These are phyloP conservation scores for Sphagnurus paluster DNA, from an alignment of 1,284 basidiomycete species.

Conservation along the genomic window DNA sequence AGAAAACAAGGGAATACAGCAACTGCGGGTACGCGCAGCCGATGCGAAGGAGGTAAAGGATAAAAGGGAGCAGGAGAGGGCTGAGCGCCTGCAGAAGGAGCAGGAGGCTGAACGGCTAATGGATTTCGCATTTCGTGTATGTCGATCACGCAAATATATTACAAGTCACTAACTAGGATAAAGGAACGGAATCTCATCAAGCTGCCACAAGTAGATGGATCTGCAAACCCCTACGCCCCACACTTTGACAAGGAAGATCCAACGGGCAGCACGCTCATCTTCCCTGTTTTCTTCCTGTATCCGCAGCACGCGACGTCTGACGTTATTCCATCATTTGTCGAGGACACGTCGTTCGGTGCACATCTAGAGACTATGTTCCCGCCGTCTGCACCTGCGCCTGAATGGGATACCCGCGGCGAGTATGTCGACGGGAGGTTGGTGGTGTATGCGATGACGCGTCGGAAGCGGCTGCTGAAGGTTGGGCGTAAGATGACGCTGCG, in stretches of 20 bases:
- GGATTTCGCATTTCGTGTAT: slow-evolving; percentile 61
- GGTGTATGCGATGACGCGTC: slow-evolving; percentile 82
- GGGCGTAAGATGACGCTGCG: slow-evolving; percentile 86
- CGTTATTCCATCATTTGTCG: slow-evolving; percentile 84
- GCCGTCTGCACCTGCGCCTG: slow-evolving; percentile 55
- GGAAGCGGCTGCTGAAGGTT: slow-evolving; percentile 81
- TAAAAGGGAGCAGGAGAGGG: slow-evolving; percentile 47
- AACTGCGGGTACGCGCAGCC: slow-evolving; percentile 46
- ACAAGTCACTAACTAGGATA: slow-evolving; percentile 1
- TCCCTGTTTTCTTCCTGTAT: slow-evolving; percentile 93
- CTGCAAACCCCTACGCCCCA: slow-evolving; percentile 55
- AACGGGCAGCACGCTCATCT: slow-evolving; percentile 59
- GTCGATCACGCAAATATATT: slow-evolving; percentile 17
- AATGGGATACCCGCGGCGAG: slow-evolving; percentile 80
- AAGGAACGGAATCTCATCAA: slow-evolving; percentile 69
- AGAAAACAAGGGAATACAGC: slow-evolving; percentile 51
- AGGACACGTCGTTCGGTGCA: slow-evolving; percentile 79
- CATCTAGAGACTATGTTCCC: slow-evolving; percentile 88
- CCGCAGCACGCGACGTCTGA: slow-evolving; percentile 90
- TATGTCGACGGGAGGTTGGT: slow-evolving; percentile 70
- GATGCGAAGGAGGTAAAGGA: slow-evolving; percentile 50
- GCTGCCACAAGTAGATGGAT: slow-evolving; percentile 57
- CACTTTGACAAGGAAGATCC: slow-evolving; percentile 65
- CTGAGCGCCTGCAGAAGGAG: slow-evolving; percentile 49
- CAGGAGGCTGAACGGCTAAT: slow-evolving; percentile 48